Percentiles rank a stretch among this genome's conserved stretches.
These are phyloP conservation scores for Heritiera fomes DNA, from an alignment of 345 rosid genomes.

Conservation along the genomic window DNA sequence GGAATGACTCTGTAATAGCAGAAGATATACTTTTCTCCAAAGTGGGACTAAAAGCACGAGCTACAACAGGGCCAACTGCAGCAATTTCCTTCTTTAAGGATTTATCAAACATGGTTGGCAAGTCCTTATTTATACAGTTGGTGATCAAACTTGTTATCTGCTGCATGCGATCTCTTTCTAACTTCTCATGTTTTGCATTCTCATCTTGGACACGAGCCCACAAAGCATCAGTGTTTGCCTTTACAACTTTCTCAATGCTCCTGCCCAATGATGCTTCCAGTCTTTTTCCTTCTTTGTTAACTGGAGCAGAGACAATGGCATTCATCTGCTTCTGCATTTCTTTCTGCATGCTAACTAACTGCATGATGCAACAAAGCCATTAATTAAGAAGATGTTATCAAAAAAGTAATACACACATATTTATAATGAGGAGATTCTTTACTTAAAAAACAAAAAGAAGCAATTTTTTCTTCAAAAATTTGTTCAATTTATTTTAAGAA, in stretches of 20 bases:
- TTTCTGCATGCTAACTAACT: slow-evolving; percentile 54
- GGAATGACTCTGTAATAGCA: slow-evolving; percentile 65
- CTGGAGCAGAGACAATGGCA: slow-evolving; percentile 47
- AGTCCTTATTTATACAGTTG: slow-evolving; percentile 57
- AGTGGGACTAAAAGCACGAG: slow-evolving; percentile 51
- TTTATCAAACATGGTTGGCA: slow-evolving; percentile 52
- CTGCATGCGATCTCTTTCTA: slow-evolving; percentile 53
- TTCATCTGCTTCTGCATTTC: slow-evolving; percentile 75
- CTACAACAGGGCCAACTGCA: slow-evolving; percentile 50
- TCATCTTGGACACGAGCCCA: slow-evolving; percentile 77
- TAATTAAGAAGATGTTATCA: neutral
- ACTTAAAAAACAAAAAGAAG: neutral
- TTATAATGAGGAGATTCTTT: neutral
- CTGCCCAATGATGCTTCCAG: slow-evolving; percentile 63
- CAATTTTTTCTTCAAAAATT: neutral
- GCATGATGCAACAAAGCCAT: slow-evolving; percentile 25
- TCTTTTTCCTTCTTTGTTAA: slow-evolving; percentile 65
- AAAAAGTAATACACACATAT: neutral
- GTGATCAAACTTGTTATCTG: slow-evolving; percentile 56
- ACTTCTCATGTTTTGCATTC: slow-evolving; percentile 57
- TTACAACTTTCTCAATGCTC: slow-evolving; percentile 56
- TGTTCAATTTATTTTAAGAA: neutral
- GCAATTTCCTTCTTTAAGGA: slow-evolving; percentile 61
- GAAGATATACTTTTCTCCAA: slow-evolving; percentile 61
- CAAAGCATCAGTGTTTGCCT: slow-evolving; percentile 62